Evolutionary conservation across 495 filamentous ascomycete species (phyloP).

Genomic region (Parathielavia hyrcaniae): DNA sequence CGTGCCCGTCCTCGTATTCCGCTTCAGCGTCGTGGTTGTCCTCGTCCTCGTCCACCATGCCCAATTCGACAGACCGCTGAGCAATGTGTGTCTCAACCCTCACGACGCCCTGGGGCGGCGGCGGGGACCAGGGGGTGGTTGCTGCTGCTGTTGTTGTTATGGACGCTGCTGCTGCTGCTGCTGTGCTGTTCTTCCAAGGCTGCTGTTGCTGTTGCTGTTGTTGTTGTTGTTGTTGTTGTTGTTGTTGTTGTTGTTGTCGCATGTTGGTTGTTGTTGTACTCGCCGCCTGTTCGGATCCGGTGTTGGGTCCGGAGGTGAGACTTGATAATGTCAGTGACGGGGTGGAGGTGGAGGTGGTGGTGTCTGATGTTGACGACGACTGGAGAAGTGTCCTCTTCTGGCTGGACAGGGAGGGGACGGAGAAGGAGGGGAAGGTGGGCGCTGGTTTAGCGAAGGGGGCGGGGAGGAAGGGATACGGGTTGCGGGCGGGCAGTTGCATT

Average conservation of each 20-base stretch:
- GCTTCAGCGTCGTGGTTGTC: not conserved
- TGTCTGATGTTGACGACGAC: not conserved
- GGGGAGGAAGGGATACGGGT: slow-evolving; percentile 2
- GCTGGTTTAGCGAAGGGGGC: not conserved
- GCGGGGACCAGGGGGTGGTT: not conserved
- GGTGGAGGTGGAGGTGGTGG: not conserved
- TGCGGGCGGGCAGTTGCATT: not conserved
- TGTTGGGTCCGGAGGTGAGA: slow-evolving; percentile 1
- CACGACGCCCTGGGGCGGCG: slow-evolving; percentile 8
- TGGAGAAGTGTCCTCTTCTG: not conserved
- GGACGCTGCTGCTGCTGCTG: not conserved
- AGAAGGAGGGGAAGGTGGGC: not conserved
- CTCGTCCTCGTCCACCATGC: not conserved
- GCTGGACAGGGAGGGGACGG: not conserved
- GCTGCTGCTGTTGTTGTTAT: not conserved
- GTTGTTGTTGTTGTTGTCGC: not conserved
- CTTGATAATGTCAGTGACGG: not conserved
- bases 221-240: not conserved
- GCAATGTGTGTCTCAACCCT: slow-evolving; percentile 17
- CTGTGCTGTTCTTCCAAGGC: not conserved
- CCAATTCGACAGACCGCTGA: not conserved
- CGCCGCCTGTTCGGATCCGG: not conserved
- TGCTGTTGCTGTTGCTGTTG: not conserved
- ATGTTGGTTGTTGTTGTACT: not conserved
- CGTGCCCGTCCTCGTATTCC: not conserved